Conservation (phyloP, 208 protist species). For the Giardia muris region DNA sequence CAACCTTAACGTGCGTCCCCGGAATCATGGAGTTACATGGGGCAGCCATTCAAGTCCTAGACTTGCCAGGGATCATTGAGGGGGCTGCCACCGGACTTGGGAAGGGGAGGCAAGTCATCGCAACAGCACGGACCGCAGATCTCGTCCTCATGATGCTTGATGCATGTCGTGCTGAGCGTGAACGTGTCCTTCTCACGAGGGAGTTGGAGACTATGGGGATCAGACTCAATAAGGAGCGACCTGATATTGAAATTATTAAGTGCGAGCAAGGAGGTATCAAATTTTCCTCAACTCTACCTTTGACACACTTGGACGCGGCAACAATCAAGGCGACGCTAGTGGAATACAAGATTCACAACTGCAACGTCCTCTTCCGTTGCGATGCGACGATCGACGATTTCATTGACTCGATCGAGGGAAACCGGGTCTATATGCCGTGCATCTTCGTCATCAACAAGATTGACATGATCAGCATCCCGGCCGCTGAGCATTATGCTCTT, state of each 20-base stretch:
- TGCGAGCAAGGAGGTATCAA: conserved; percentile 67
- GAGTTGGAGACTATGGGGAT: conserved; percentile 81
- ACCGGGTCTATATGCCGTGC: conserved; percentile 60
- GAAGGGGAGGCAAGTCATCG: conserved; percentile 82
- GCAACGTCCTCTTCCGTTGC: conserved; percentile 73
- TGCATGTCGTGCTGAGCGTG: conserved; percentile 65
- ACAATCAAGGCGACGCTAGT: conserved; percentile 1
- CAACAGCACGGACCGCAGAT: conserved; percentile 75
- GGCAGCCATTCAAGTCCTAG: conserved; percentile 85
- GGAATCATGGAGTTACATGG: conserved; percentile 44
- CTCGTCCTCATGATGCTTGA: conserved; percentile 90
- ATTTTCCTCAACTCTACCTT: conserved; percentile 43
- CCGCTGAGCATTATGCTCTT: conserved; percentile 50
- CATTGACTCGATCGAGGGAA: conserved; percentile 89
- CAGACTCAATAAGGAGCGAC: conserved; percentile 70
- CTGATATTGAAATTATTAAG: conserved; percentile 72
- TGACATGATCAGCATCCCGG: conserved; percentile 79
- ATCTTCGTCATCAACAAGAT: conserved; percentile 63
- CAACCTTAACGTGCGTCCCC: conserved; percentile 39
- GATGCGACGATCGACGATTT: conserved; percentile 85
- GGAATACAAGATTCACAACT: conserved; percentile 64
- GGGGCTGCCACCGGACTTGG: conserved; percentile 79
- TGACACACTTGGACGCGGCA: conserved; percentile 30
- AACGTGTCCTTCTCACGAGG: conserved; percentile 65
- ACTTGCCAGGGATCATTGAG: conserved; percentile 94